Evolutionary conservation across 495 filamentous ascomycete species (phyloP), one percentile per base, ranked within the genome.

Genomic region (Annulohypoxylon nitens): DNA sequence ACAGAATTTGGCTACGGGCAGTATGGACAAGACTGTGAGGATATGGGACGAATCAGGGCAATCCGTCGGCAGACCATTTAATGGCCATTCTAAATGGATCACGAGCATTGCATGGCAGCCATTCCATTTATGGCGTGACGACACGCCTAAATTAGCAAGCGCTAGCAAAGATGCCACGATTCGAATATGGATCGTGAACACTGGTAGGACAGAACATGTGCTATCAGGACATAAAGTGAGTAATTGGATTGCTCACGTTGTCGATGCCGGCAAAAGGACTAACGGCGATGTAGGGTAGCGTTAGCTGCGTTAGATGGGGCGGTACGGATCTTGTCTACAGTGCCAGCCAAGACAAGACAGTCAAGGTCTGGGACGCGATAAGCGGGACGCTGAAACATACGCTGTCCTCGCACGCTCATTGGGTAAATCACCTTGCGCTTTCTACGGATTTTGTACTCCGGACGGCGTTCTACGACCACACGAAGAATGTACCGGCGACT

Each of bases 391-490:
- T 98, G 14, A 84, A 93, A 45, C 91, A 97, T 78, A 93, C 89
- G 1, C 82, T 98, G 36, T 89, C 89, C 1, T 86, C 91, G 1
- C 97, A 99, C 77, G 93, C 93, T 0, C 95, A 98, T 79, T 97
- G 96, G 87, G 91, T 99, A 9, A 99, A 99, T 81, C 94, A 98
- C 78, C 89, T 99, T 9, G 94, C 96, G 0, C 86, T 99, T 7
- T 98, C 95, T 2, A 97, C 93, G 1, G 97, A 98, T 78, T 93
- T 93, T 73, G 94, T 90, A n/a, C 85, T 98, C 16, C 90, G 94
- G 58, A 97, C 93, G 1, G 91, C 88, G 0, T 99, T 90, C 82
- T 91, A 95, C 74, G 95, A 98, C 76, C 94, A 97, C 79, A 93
- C 91, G 2, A 82, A 81, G 48, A 79, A 80, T 14, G 84, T 92